Base-by-base conservation (phyloP, 2,329 filamentous ascomycete species). In the Penicillium sp. region DNA sequence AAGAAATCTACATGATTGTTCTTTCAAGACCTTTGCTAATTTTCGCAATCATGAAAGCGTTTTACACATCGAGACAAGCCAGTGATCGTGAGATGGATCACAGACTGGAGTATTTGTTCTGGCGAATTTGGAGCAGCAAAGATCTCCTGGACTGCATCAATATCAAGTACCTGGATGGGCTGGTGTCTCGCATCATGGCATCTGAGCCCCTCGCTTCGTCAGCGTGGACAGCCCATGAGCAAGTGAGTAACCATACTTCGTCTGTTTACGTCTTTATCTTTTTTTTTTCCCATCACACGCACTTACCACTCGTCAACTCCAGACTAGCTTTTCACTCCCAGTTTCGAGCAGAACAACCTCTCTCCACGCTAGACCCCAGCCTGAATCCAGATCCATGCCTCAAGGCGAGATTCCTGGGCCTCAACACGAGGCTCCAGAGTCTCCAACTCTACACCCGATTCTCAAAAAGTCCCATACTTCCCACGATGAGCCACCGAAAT, bases 81-180 rank as follows among this genome's bases (percentile, higher is more conserved):
- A 72, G 79, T 48, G 70, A 75, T 42, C 73, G 77, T 57, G 68
- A 73, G 42, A 68, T 69, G 5, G 78, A 78, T 46, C 67, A 69
- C 53, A 73, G 81, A 56, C 68, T 82, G n/a, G 78, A 81, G 57
- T 81, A 82, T 64, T 72, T 83, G 29, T 83, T 83, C 64, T 83
- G 81, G 81, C 71, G 81, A 53, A 77, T 83, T 60, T 82, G 78
- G 79, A 72, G 78, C 50, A 79, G 72, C 53, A 65, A 72, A 7
- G 65, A 63, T 8, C 70, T 80, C 14, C 67, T 69, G 19, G 61
- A 67, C 14, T 70, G 67, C 7, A 71, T 81, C 9, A 72, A 69
- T 47, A 73, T 77, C 21, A 69, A 70, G 11, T 75, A 67, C 10
- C 64, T 83, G 54, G 77, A 77, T 10, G 65, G 53, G 5, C 66